phyloP scores from a whole-genome alignment of 768 basidiomycete species.

The Pholiota microspora region DNA sequence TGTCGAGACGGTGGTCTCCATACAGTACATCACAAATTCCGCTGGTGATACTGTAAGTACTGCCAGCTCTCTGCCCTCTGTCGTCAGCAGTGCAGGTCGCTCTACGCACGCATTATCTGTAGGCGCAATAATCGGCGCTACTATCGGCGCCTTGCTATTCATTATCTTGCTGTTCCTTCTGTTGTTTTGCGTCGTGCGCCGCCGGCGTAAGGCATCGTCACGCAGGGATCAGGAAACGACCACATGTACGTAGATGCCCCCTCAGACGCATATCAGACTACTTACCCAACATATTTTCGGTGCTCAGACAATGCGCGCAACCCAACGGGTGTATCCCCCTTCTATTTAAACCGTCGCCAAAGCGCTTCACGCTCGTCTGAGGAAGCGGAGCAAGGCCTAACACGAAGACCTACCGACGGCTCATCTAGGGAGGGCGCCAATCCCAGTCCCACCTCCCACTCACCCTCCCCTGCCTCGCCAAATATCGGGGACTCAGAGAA shows the following conservation, averaged over 20 bases:
- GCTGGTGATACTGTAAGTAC: not conserved
- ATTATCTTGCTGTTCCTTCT: slow-evolving; percentile 7
- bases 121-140: slow-evolving; percentile 6
- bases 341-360: not conserved
- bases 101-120: not conserved
- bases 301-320: not conserved
- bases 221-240: not conserved
- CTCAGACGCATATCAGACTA: not conserved
- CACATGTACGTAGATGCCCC: not conserved
- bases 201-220: not conserved
- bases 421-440: too few species aligned
- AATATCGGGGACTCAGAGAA: too few species aligned
- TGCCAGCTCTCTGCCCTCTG: not conserved
- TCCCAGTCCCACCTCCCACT: too few species aligned
- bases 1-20: not conserved
- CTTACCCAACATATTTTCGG: too few species aligned
- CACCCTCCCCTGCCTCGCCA: too few species aligned
- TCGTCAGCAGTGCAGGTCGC: not conserved
- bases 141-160: not conserved
- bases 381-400: too few species aligned
- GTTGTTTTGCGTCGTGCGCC: not conserved
- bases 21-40: slow-evolving; percentile 3
- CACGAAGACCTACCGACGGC: too few species aligned
- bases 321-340: not conserved
- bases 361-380: too few species aligned